Conservation (phyloP, 768 basidiomycete species). For the Peribolospora baueri region DNA sequence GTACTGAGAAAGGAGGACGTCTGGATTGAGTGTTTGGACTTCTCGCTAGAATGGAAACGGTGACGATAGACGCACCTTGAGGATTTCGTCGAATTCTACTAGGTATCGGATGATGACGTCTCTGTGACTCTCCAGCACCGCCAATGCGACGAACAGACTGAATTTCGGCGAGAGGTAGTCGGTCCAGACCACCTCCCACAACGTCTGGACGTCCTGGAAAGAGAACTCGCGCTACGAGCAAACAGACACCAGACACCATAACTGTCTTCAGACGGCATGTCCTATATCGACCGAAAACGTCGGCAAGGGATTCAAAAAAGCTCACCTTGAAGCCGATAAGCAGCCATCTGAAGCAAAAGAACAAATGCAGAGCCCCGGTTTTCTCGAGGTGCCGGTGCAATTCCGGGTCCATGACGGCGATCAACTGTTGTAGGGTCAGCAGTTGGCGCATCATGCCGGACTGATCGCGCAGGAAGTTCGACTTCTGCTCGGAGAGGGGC, state of each 20-base stretch:
- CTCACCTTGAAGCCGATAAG: conserved; percentile 6
- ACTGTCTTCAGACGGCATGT: conserved; percentile 21
- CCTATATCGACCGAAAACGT: conserved; percentile 3
- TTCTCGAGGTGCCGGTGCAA: conserved; percentile 66
- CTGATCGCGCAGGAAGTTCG: conserved; percentile 87
- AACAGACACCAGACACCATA: conserved; percentile 26
- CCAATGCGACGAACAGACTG: conserved; percentile 76
- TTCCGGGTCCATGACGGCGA: conserved; percentile 85
- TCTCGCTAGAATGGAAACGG: neutral
- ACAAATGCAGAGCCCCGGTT: conserved; percentile 67
- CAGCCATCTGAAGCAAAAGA: conserved; percentile 86
- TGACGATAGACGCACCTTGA: conserved; percentile 31
- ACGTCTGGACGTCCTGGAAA: conserved; percentile 61
- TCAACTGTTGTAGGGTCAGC: conserved; percentile 63
- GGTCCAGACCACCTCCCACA: conserved; percentile 86
- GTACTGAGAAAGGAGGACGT: conserved; percentile 38
- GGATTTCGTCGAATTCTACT: conserved; percentile 29
- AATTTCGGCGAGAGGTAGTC: conserved; percentile 7
- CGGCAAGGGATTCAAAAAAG: neutral
- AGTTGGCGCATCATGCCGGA: conserved; percentile 94
- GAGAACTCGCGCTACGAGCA: conserved; percentile 89
- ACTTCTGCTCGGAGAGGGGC: conserved; percentile 32
- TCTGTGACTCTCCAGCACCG: conserved; percentile 78
- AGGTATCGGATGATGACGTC: conserved; percentile 88
- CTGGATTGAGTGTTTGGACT: conserved; percentile 27